Percentiles rank a stretch among this genome's conserved stretches.
Evolutionary conservation across 2,329 filamentous ascomycete species (phyloP).

Genomic region (Myotisia sp.): DNA sequence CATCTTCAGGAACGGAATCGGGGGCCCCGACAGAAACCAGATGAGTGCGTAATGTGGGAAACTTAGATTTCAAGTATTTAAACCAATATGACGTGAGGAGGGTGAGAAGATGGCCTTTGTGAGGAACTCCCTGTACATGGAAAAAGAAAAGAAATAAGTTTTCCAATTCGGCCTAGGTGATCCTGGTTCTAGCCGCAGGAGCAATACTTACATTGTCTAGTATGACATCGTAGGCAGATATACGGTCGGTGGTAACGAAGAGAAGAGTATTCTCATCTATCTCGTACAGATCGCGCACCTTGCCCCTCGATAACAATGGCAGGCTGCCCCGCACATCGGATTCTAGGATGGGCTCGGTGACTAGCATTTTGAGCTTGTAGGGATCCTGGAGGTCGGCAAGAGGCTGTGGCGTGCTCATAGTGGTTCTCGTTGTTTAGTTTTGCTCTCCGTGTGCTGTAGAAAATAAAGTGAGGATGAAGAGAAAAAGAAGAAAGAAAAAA

Average conservation of each 20-base stretch:
- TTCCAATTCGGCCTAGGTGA: not conserved
- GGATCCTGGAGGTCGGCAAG: too few species aligned
- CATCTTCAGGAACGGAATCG: slow-evolving; percentile 29
- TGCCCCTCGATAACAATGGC: slow-evolving; percentile 46
- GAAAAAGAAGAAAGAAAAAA: too few species aligned
- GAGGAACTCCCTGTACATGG: slow-evolving; percentile 44
- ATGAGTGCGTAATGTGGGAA: slow-evolving; percentile 49
- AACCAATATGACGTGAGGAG: slow-evolving; percentile 58
- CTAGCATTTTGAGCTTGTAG: too few species aligned
- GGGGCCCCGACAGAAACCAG: slow-evolving; percentile 48
- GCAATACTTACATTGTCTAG: slow-evolving; percentile 53
- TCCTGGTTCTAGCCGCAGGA: slow-evolving; percentile 24
- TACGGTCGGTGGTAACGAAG: slow-evolving; percentile 76
- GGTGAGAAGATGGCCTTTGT: slow-evolving; percentile 54
- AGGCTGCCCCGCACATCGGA: slow-evolving; percentile 32
- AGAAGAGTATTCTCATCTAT: slow-evolving; percentile 58
- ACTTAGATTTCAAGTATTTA: slow-evolving; percentile 40
- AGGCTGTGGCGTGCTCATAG: too few species aligned
- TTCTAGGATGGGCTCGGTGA: slow-evolving; percentile 15
- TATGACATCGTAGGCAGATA: slow-evolving; percentile 90
- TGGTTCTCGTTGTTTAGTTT: too few species aligned
- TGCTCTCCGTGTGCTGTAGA: too few species aligned
- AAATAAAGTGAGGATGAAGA: too few species aligned
- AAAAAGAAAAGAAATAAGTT: too few species aligned
- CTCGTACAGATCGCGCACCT: slow-evolving; percentile 70